Percentiles rank a stretch among this genome's conserved stretches.
These are phyloP conservation scores for Millerozyma acaciae DNA, from an alignment of 805 yeast species.

Conservation along the genomic window DNA sequence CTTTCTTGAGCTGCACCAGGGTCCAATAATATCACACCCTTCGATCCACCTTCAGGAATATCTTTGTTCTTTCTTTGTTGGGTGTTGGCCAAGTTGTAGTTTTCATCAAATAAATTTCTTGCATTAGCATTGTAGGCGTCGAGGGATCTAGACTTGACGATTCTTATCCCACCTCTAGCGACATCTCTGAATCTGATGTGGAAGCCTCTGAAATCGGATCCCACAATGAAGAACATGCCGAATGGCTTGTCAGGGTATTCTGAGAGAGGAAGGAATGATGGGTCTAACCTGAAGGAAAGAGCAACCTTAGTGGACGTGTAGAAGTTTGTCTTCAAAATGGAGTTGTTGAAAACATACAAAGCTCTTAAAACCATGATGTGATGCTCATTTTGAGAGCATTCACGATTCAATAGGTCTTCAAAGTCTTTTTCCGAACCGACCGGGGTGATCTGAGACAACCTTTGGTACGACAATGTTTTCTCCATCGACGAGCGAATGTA, in stretches of 20 bases:
- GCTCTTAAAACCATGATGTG: constrained; percentile 78
- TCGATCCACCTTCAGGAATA: constrained; percentile 98
- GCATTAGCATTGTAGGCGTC: constrained; percentile 85
- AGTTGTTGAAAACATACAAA: constrained; percentile 76
- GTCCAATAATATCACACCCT: constrained; percentile 89
- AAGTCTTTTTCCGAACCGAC: constrained; percentile 75
- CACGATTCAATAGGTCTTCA: constrained; percentile 58
- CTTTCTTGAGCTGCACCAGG: constrained; percentile 72
- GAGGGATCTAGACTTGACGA: constrained; percentile 78
- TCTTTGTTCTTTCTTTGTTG: constrained; percentile 97
- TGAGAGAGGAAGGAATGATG: constrained; percentile 72
- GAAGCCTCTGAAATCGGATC: constrained; percentile 95
- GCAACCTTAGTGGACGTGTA: constrained; percentile 94
- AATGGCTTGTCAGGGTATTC: constrained; percentile 93
- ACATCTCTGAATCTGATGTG: constrained; percentile 95
- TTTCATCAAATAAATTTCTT: constrained; percentile 90
- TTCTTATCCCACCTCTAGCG: constrained; percentile 97
- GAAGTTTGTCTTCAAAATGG: constrained; percentile 89
- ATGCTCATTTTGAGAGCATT: constrained; percentile 77
- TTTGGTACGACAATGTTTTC: constrained; percentile 80
- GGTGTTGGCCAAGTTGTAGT: constrained; percentile 91
- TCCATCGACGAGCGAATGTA: constrained; percentile 69
- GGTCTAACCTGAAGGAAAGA: constrained; percentile 84
- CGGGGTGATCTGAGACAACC: constrained; percentile 73
- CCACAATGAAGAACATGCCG: constrained; percentile 94